Conservation (phyloP, 2,329 filamentous ascomycete genomes). For the Aspergillus uvarum region DNA sequence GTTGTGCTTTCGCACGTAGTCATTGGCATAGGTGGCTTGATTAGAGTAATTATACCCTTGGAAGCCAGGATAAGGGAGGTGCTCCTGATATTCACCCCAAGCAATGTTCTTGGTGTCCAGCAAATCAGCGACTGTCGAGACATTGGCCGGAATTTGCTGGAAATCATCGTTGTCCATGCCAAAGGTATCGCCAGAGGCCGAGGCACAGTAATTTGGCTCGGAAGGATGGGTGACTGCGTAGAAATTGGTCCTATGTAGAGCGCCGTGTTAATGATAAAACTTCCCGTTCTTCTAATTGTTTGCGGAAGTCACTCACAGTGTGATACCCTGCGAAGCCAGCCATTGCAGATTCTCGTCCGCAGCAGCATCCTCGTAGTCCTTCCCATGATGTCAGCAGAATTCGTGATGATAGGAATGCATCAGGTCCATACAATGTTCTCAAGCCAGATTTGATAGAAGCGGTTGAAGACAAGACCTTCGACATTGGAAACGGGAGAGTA, state of each 20-base stretch:
- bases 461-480: slow-evolving; percentile 70
- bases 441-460: slow-evolving; percentile 71
- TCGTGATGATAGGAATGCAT: background rate
- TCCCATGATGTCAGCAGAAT: slow-evolving; percentile 27
- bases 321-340: slow-evolving; percentile 54
- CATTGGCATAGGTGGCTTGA: slow-evolving; percentile 59
- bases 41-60: slow-evolving; percentile 64
- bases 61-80: slow-evolving; percentile 73
- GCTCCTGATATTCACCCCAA: slow-evolving; percentile 75
- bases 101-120: slow-evolving; percentile 64
- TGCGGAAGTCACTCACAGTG: slow-evolving; percentile 39
- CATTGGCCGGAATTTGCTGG: slow-evolving; percentile 57
- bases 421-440: slow-evolving; percentile 65
- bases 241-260: slow-evolving; percentile 46
- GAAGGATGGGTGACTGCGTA: slow-evolving; percentile 69
- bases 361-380: slow-evolving; percentile 62
- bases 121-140: slow-evolving; percentile 68
- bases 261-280: background rate
- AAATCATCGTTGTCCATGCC: slow-evolving; percentile 69
- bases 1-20: slow-evolving; percentile 84
- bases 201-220: slow-evolving; percentile 72
- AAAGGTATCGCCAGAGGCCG: slow-evolving; percentile 69
- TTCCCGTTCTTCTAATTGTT: background rate
- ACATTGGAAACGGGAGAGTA: slow-evolving; percentile 64
- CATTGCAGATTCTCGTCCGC: slow-evolving; percentile 51